Conservation (phyloP, 139 green algal genomes). For the Eudorina sp. region DNA sequence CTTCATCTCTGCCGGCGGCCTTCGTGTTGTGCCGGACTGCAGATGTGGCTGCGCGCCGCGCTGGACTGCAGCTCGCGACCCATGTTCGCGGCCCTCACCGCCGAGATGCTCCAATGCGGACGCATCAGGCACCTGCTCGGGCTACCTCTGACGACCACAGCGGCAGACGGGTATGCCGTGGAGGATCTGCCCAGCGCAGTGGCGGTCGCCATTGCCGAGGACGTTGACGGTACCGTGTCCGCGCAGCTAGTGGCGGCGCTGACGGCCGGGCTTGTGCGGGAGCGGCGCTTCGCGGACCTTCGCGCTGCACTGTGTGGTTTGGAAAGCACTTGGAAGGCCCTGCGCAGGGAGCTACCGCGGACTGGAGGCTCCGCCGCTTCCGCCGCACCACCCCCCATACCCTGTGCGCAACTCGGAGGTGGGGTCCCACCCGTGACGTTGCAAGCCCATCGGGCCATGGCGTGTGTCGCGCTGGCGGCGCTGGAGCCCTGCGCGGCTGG, state of each 20-base stretch:
- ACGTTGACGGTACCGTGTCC: not conserved
- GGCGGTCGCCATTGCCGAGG: not conserved
- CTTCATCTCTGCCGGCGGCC: not conserved
- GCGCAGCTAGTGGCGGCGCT: conserved; percentile 1
- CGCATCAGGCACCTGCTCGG: not conserved
- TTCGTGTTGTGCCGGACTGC: not conserved
- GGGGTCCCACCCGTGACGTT: not conserved
- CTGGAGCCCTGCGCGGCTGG: not conserved
- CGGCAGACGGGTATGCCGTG: not conserved
- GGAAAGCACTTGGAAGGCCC: not conserved
- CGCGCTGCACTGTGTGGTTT: not conserved
- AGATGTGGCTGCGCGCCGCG: conserved; percentile 10
- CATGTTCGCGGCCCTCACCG: conserved; percentile 1
- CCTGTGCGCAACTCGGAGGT: no score
- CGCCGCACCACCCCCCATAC: no score
- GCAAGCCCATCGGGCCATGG: not conserved
- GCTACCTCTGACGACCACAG: not conserved
- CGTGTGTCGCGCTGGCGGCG: conserved; percentile 2
- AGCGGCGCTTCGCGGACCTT: not conserved
- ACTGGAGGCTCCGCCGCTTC: not conserved
- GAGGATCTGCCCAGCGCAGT: not conserved
- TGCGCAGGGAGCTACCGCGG: not conserved
- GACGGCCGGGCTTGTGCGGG: not conserved
- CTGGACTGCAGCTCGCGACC: conserved; percentile 13
- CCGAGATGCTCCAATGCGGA: not conserved